Evolutionary conservation across 2,329 filamentous ascomycete genomes (phyloP), one percentile per base, ranked within the genome.

Genomic region (Coniella vitis): DNA sequence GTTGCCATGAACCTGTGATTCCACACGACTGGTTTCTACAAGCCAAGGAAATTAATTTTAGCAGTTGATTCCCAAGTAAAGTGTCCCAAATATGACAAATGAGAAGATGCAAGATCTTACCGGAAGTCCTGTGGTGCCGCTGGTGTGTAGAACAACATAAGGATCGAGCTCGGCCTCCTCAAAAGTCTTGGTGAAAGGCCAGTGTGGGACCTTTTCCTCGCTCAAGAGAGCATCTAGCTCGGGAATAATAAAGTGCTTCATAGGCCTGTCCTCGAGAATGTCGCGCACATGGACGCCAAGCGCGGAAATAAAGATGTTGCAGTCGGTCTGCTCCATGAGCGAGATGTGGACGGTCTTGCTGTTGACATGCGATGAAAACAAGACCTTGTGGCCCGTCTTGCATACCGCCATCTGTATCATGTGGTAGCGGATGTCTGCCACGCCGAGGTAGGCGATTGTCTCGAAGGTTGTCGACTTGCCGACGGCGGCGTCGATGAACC

Each of bases 331-430:
- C n/a, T 54, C 50, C 56, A 58, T 53, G n/a, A 58, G 46, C 2
- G 45, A 49, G 13, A 57, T 13, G 35, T 58, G 57, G 3, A 58
- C 49, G 2, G 21, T 21, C 13, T 54, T 47, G 44, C 43, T 58
- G 32, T 58, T 58, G 22, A 58, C 42, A 17, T 55, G 56, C 22
- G 57, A 56, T 12, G 57, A 58, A 32, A 57, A 57, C 4, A 58
- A 22, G 17, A 56, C 55, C 43, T 55, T 54, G 34, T 57, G 56
- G 12, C 57, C 57, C 13, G 57, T 58, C 35, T 59, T 59, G 31
- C 51, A 55, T n/a, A 52, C 54, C 5, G 57, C 56, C 54, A 59
- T 56, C 44, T 57, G 47, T 4, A 59, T 49, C 45, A 59, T 57
- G 21, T 58, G 56, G 16, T 58, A 59, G 22, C 57, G 49, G 7